Base-by-base conservation (phyloP, 192 early-diverging fungal species). In the Linnemannia hyalina region DNA sequence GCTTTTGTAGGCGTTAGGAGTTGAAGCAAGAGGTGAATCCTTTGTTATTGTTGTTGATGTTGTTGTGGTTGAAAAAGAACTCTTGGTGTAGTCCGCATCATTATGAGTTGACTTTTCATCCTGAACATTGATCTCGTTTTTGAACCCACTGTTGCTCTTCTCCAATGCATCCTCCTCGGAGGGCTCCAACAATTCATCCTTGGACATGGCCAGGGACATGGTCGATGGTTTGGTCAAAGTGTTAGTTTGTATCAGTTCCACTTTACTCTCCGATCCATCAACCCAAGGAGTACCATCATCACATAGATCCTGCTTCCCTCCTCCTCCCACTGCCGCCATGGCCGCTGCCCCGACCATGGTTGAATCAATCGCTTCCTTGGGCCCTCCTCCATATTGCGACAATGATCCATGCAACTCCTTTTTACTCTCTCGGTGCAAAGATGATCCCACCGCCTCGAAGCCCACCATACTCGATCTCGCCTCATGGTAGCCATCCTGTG, bases 231-330 rank as follows among this genome's bases (percentile, higher is more conserved):
- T 20, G 49, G 16, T 16, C 49, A 52, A 52, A 5, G 4, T 6
- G 18, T 52, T 22, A 22, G 49, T 57, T 5, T n/a, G 52, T n/a
- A 79, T 73, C 78, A 57, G 16, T 20, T 57, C n/a, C 10, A 4
- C 55, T 49, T 29, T 32, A 15, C 49, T 47, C 44, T 55, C 73
- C n/a, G 78, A 68, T 26, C 44, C 44, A 80, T 74, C 63, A 68
- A 40, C 68, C 78, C 65, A 42, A 36, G 72, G 78, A 74, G 22
- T 4, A 41, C 60, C 60, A 65, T 65, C 60, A 65, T 1, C 8
- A 65, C 18, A 23, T 4, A 70, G 46, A 54, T 74, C 72, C 60
- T 65, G 60, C 29, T 65, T 32, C 10, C 26, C 11, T 65, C 60
- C 60, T 65, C 60, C 60, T 65, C 26, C 8, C 26, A 4, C 13